Conservation (phyloP, 148 eudicot genomes). For the Rhododendron simsii region DNA sequence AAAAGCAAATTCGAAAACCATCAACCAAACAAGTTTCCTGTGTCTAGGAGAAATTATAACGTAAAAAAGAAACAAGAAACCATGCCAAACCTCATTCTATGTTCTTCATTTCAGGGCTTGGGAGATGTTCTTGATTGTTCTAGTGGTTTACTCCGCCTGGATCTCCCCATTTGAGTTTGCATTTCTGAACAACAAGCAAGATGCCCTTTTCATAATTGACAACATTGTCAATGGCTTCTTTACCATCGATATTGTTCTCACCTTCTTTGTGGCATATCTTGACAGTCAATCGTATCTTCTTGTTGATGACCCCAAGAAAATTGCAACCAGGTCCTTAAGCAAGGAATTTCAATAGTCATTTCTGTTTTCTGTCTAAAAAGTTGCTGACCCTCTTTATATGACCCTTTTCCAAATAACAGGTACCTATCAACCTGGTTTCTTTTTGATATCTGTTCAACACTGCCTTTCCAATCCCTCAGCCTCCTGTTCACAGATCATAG, state of each 20-base stretch:
- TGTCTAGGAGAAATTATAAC: background rate
- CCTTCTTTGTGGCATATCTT: constrained; percentile 89
- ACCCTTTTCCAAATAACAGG: constrained; percentile 32
- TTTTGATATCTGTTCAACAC: constrained; percentile 83
- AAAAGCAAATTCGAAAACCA: background rate
- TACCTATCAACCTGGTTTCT: constrained; percentile 83
- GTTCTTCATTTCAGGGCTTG: constrained; percentile 58
- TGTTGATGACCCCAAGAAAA: constrained; percentile 66
- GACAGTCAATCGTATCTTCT: constrained; percentile 66
- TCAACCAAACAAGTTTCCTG: background rate
- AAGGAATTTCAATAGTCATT: background rate
- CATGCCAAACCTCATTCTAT: background rate
- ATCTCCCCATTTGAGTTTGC: constrained; percentile 85
- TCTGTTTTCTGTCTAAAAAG: background rate
- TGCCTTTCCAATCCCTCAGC: constrained; percentile 70
- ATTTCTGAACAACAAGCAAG: constrained; percentile 46
- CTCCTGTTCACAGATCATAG: constrained; percentile 48
- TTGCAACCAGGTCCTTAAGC: constrained; percentile 52
- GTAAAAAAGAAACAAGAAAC: background rate
- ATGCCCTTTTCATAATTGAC: constrained; percentile 53
- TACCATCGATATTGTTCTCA: constrained; percentile 73
- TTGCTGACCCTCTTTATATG: background rate
- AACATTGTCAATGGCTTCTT: constrained; percentile 80
- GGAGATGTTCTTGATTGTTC: constrained; percentile 68
- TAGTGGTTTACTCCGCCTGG: constrained; percentile 94